Conservation (phyloP, 192 early-diverging fungal species). For the Pecoramyces ruminantium region DNA sequence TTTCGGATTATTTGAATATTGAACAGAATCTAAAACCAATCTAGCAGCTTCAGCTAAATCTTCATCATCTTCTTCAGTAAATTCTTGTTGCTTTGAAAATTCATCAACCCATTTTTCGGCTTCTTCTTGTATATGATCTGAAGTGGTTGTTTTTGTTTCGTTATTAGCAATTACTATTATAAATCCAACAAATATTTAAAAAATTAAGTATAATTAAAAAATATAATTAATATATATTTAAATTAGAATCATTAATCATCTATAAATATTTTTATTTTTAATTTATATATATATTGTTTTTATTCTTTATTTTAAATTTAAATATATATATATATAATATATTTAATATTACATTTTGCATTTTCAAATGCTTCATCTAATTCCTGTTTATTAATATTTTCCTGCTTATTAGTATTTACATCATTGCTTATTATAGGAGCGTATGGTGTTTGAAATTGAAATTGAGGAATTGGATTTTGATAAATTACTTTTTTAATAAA, state of each 20-base stretch:
- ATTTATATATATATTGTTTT: too few species aligned
- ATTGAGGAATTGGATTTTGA: background rate
- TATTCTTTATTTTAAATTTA: too few species aligned
- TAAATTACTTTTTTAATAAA: background rate
- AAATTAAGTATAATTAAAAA: too few species aligned
- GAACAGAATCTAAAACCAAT: constrained; percentile 58
- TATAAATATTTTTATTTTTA: too few species aligned
- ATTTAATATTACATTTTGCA: constrained; percentile 4
- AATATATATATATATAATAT: background rate
- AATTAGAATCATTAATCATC: too few species aligned
- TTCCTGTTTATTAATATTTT: background rate
- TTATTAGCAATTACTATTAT: constrained; percentile 46
- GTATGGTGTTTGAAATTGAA: background rate
- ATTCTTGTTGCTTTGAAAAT: constrained; percentile 21
- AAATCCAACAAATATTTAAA: background rate
- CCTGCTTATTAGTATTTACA: background rate
- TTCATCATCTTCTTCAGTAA: constrained; percentile 15
- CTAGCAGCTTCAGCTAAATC: constrained; percentile 70
- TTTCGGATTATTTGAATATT: constrained; percentile 69
- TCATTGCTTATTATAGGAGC: background rate
- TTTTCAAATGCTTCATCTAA: constrained; percentile 17
- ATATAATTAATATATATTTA: too few species aligned
- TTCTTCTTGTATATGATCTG: constrained; percentile 25
- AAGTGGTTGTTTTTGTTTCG: constrained; percentile 16
- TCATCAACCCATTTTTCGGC: constrained; percentile 19